Evolutionary conservation across 2,329 filamentous ascomycete genomes (phyloP), one percentile per base, ranked within the genome.

Genomic region (Aspergillus amoenus): DNA sequence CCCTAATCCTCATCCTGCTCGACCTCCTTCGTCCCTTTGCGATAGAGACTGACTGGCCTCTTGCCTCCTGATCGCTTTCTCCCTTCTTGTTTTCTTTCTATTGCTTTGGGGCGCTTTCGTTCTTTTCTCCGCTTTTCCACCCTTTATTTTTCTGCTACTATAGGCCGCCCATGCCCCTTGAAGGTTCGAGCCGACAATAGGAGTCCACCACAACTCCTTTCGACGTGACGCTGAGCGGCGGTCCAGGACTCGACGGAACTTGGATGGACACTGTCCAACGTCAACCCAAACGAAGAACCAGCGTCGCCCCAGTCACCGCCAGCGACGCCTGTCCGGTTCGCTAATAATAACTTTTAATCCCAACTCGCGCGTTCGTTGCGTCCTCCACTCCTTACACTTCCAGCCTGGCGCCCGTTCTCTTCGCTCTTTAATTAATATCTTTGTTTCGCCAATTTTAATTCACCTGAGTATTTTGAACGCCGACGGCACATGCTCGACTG

Each of bases 121-220:
- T 59, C 53, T 45, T 50, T 55, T 50, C 49, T 57, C 48, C 49
- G 46, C 54, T 54, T 58, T 48, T 55, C 56, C 57, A 55, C 58
- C 56, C 60, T 61, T 55, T 62, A 48, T 59, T 61, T 56, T 52
- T 56, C 22, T 58, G 30, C 44, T 49, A 57, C 59, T 64, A 44
- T 58, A 60, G 50, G 42, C 58, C 52, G 44, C 56, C 52, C 55
- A 65, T 66, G 60, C 58, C 62, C 54, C 57, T 57, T 55, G 53
- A 40, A 50, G 55, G 52, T 55, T 50, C 43, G 54, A 57, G 46
- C 61, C 58, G 50, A 51, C 53, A 61, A 52, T 59, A 61, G 56
- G 57, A 49, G 39, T 21, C 11, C 27, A 30, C 42, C 45, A 42
- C 45, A 49, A 32, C 46, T 56, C 22, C 27, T 39, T 51, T 52